Conservation (phyloP, 805 yeast genomes). For the Scheffersomyces ergatensis region DNA sequence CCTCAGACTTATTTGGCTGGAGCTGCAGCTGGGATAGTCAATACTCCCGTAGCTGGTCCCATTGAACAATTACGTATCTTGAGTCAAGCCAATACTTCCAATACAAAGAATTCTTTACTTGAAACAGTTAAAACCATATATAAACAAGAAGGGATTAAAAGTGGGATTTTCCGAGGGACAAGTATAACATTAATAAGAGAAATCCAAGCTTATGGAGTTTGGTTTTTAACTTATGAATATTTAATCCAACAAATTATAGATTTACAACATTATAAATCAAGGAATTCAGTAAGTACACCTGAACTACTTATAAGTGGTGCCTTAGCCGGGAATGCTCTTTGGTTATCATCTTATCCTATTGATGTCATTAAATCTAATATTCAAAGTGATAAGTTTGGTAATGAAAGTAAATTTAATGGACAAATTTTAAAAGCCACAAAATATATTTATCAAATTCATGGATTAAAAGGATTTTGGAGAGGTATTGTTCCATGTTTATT, state of each 20-base stretch:
- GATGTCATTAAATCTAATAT: conserved; percentile 51
- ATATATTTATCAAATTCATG: conserved; percentile 41
- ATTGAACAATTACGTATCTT: conserved; percentile 66
- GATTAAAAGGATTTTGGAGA: conserved; percentile 57
- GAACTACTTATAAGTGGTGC: conserved; percentile 61
- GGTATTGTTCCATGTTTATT: conserved; percentile 59
- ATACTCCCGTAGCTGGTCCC: conserved; percentile 60
- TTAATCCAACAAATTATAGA: conserved; percentile 42
- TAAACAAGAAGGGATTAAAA: conserved; percentile 35
- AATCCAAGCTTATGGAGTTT: conserved; percentile 71
- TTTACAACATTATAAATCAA: conserved; percentile 29
- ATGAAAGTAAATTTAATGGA: conserved; percentile 42
- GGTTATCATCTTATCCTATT: conserved; percentile 56
- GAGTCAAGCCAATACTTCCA: conserved; percentile 47
- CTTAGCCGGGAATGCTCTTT: conserved; percentile 63
- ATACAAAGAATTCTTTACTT: conserved; percentile 15
- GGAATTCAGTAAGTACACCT: conserved; percentile 52
- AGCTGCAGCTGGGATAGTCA: conserved; percentile 65
- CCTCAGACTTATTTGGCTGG: conserved; percentile 63
- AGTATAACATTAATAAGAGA: conserved; percentile 56
- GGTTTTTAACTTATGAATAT: conserved; percentile 67
- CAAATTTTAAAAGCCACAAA: conserved; percentile 30
- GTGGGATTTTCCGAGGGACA: conserved; percentile 56
- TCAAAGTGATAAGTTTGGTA: conserved; percentile 54
- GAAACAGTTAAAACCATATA: conserved; percentile 44